Base-by-base conservation (phyloP, 108 stramenopile species). In the Pseudonitzschia delicatissima region DNA sequence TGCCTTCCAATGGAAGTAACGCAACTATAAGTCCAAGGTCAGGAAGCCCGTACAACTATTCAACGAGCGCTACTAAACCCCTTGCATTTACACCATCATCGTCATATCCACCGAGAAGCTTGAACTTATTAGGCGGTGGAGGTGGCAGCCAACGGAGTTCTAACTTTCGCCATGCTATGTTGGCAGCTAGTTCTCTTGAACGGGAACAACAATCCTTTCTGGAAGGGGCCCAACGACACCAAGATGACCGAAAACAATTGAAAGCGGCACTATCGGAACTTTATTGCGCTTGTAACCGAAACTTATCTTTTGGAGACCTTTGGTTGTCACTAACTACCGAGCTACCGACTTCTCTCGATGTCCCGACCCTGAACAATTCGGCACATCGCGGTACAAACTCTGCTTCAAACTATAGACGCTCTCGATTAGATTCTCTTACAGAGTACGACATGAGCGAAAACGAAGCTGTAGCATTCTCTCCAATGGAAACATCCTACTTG, bases 241-340 rank as follows among this genome's bases (percentile, higher is more conserved):
- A 40, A 39, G 60, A 64, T 33, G 85, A 92, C 44, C 48, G 68
- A 4, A 57, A 72, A 1, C 49, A 71, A 13, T 67, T 85, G 73
- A 88, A 83, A 57, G 52, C 68, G 29, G 83, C 86, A 15, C 58
- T 93, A 23, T 77, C 79, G 2, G 77, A 78, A 73, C 58, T 93
- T n/a, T 93, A 84, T 47, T 72, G 67, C 45, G 82, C 85, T 28
- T 90, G 87, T 47, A 71, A 67, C 36, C 79, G 91, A 28, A 69
- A 72, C 26, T 26, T 71, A 18, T 77, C 84, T 18, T 82, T 93
- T 62, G 87, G 91, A 9, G 91, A 93, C 12, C 49, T 84, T 21
- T 84, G 85, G 63, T 42, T 83, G 27, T 33, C 66, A 7, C 45
- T 82, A 26, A 64, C 67, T 3, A 40, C 65, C 7, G 70, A 69